These are phyloP conservation scores for Sporothrix humicola DNA, from an alignment of 2,329 filamentous ascomycete species.

Conservation along the genomic window DNA sequence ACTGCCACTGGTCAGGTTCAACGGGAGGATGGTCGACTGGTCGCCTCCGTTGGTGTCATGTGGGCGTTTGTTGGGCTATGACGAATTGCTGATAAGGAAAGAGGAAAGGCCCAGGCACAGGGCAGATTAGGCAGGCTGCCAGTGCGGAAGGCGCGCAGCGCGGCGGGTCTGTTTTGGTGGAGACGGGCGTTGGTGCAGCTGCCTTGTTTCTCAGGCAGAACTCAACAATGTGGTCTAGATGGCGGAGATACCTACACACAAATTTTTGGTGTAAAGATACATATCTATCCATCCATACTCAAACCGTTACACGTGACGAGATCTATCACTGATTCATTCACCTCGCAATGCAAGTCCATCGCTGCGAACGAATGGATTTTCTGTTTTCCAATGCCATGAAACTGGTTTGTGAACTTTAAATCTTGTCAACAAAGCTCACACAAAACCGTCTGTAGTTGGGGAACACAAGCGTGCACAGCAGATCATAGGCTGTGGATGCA, in stretches of 20 bases:
- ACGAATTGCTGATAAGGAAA: constrained; percentile 31
- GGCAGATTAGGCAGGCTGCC: constrained; percentile 26
- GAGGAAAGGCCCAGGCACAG: constrained; percentile 10
- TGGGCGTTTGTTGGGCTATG: constrained; percentile 34
- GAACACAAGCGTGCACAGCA: not conserved
- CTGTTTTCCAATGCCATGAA: not conserved
- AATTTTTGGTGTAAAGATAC: not conserved
- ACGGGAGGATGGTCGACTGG: not conserved
- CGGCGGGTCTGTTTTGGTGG: constrained; percentile 18
- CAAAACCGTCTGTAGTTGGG: not conserved
- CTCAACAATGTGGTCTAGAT: not conserved
- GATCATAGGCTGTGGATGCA: not conserved
- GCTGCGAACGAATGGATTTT: not conserved
- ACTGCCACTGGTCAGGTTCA: not conserved
- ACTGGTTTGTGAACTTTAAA: not conserved
- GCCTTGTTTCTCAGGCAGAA: constrained; percentile 21
- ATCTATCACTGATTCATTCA: not conserved
- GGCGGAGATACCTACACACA: not conserved
- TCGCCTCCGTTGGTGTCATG: constrained; percentile 29
- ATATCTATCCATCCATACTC: not conserved
- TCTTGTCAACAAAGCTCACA: not conserved
- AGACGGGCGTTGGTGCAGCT: not conserved
- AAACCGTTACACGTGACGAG: not conserved
- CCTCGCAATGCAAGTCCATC: not conserved
- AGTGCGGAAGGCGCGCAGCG: constrained; percentile 16